Evolutionary conservation across 148 eudicot genomes (phyloP).

Genomic region (Selenicereus undatus): DNA sequence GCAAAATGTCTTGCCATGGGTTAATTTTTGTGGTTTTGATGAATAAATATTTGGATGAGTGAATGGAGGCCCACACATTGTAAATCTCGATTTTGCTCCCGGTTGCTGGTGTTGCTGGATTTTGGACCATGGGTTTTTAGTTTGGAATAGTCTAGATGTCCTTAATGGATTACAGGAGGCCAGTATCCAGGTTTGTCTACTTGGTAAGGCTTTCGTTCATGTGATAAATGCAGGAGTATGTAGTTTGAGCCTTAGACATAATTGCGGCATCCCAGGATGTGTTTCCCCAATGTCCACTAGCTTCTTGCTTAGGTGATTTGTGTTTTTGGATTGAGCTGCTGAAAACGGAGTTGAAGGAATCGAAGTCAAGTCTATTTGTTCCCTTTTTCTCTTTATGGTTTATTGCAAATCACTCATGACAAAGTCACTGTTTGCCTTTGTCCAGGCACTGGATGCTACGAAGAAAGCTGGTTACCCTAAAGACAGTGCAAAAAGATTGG

Average conservation of each 20-base stretch:
- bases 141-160: not conserved
- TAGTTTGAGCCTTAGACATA: too few species aligned
- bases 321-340: too few species aligned
- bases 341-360: too few species aligned
- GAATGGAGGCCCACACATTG: not conserved
- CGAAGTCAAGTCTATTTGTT: not conserved
- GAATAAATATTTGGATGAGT: not conserved
- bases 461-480: conserved; percentile 77
- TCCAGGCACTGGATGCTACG: conserved; percentile 79
- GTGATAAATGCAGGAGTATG: not conserved
- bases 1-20: not conserved
- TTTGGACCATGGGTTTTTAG: not conserved
- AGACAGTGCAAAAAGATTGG: conserved; percentile 80
- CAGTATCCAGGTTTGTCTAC: not conserved
- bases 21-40: not conserved
- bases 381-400: not conserved
- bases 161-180: not conserved
- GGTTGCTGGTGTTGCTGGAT: not conserved
- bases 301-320: too few species aligned
- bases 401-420: not conserved
- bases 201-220: not conserved
- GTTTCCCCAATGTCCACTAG: not conserved
- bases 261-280: too few species aligned
- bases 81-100: not conserved
- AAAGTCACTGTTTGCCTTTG: conserved; percentile 8